Percentiles rank a stretch among this genome's conserved stretches.
Conservation (phyloP, 257 asterid genomes). For the Nicotiana paniculata region DNA sequence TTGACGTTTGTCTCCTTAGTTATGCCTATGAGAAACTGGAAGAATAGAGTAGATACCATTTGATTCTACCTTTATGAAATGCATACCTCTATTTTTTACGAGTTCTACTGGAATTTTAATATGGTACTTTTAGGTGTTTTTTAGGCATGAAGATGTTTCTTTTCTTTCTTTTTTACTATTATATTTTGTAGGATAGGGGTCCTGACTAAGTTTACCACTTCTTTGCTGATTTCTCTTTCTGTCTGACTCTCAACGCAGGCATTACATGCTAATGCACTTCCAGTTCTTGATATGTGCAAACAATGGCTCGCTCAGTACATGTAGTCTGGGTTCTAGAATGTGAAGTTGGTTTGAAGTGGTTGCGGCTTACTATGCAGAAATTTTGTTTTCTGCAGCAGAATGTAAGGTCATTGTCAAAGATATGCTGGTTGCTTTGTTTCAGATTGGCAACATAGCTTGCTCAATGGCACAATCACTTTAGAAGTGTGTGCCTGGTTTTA, state of each 20-base stretch:
- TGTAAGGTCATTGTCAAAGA: not conserved
- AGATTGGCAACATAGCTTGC: not conserved
- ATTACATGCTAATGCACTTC: constrained; percentile 92
- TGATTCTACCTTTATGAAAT: not conserved
- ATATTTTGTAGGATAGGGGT: not conserved
- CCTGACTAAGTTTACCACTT: not conserved
- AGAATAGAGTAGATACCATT: not conserved
- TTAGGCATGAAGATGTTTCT: not conserved
- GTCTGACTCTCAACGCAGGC: constrained; percentile 49
- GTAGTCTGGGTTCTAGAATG: constrained; percentile 31
- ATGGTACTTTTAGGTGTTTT: not conserved
- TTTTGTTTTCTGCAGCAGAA: not conserved
- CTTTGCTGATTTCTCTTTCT: not conserved
- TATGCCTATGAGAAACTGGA: not conserved
- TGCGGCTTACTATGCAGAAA: not conserved
- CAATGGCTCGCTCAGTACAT: constrained; percentile 96
- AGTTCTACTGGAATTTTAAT: not conserved
- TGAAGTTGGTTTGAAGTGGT: constrained; percentile 18
- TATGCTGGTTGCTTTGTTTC: not conserved
- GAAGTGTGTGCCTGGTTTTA: not conserved
- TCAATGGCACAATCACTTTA: not conserved
- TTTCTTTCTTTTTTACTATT: not conserved
- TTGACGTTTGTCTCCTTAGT: not conserved
- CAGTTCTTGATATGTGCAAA: constrained; percentile 98
- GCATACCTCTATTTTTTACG: not conserved